Percentiles rank a stretch among this genome's conserved stretches.
Conservation (phyloP, 1,139 yeast genomes). For the Blastobotrys persicus region DNA sequence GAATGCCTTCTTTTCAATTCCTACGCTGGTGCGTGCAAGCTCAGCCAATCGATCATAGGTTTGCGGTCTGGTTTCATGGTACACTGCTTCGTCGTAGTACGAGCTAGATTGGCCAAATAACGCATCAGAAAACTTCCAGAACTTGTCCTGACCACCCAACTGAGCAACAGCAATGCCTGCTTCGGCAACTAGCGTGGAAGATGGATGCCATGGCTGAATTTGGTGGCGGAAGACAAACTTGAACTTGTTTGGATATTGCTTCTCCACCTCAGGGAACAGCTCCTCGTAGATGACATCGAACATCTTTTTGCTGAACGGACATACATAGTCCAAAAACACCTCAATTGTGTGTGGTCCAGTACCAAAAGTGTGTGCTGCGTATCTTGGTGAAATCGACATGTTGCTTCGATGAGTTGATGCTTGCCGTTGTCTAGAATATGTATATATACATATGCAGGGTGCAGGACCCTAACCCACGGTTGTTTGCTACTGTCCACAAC, state of each 20-base stretch:
- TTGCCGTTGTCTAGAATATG: not conserved
- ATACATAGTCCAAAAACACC: constrained; percentile 69
- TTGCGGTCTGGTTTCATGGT: constrained; percentile 53
- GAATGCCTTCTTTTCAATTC: constrained; percentile 33
- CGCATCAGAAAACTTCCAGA: constrained; percentile 60
- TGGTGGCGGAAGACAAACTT: constrained; percentile 56
- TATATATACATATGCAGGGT: too few species aligned
- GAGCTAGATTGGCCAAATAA: constrained; percentile 45
- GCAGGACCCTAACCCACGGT: too few species aligned
- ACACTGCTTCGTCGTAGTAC: constrained; percentile 63
- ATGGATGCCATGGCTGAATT: constrained; percentile 86
- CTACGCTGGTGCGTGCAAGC: constrained; percentile 46
- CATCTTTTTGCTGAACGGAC: constrained; percentile 69
- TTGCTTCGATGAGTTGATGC: constrained; percentile 4
- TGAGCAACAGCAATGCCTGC: constrained; percentile 67
- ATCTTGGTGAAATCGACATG: constrained; percentile 36
- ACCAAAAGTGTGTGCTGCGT: constrained; percentile 33
- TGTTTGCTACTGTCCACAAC: too few species aligned
- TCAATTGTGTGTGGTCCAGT: constrained; percentile 43
- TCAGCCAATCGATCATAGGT: constrained; percentile 55
- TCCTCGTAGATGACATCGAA: constrained; percentile 53
- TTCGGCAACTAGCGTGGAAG: constrained; percentile 65
- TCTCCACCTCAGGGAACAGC: constrained; percentile 54
- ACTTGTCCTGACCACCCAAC: constrained; percentile 48
- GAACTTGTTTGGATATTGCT: constrained; percentile 49